These are phyloP conservation scores for Backusella westeae DNA, from an alignment of 192 early-diverging fungal species.

Conservation along the genomic window DNA sequence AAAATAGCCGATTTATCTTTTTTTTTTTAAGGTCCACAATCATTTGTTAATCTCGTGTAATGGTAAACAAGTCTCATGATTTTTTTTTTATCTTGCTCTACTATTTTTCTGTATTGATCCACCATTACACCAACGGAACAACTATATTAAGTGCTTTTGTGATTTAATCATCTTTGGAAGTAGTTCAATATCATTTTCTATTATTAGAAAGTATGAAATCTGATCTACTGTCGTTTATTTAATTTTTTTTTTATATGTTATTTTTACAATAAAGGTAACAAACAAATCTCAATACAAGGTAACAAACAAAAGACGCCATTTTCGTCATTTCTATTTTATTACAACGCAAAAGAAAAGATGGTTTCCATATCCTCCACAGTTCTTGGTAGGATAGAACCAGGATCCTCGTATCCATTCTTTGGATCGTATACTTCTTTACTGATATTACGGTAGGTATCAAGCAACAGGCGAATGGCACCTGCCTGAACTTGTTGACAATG, in stretches of 20 bases:
- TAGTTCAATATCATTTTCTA: too few species aligned
- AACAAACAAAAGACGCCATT: neutral
- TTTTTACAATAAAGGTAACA: neutral
- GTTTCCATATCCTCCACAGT: constrained; percentile 75
- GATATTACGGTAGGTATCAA: constrained; percentile 58
- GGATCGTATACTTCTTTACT: constrained; percentile 58
- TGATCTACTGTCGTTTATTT: neutral
- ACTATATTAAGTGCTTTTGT: too few species aligned
- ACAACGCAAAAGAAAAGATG: constrained; percentile 46
- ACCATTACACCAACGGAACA: too few species aligned
- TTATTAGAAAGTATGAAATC: neutral
- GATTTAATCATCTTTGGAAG: too few species aligned
- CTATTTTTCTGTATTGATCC: neutral
- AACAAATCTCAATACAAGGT: neutral
- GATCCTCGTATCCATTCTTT: constrained; percentile 58
- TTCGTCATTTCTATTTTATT: neutral
- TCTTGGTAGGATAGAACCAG: constrained; percentile 56
- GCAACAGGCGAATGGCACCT: constrained; percentile 54
- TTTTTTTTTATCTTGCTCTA: neutral
- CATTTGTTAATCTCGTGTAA: neutral
- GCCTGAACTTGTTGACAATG: constrained; percentile 50
- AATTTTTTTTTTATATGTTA: neutral
- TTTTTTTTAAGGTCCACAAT: neutral
- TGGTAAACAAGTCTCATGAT: neutral
- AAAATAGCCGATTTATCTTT: neutral